These are phyloP conservation scores for Solanum bulbocastanum DNA, from an alignment of 257 asterid genomes.

Conservation along the genomic window DNA sequence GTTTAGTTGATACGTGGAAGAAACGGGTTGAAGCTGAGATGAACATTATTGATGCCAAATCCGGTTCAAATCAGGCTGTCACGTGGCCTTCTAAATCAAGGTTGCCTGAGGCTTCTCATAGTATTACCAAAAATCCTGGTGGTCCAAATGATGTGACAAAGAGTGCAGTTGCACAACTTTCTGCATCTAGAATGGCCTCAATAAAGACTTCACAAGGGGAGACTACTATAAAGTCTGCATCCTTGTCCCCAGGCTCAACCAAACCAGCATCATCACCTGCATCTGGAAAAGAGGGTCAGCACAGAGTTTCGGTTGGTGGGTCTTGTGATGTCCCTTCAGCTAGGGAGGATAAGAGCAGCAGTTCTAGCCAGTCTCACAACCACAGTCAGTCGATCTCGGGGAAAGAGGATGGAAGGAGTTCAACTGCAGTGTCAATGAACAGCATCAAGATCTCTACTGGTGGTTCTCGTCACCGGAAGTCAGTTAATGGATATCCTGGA, in stretches of 20 bases:
- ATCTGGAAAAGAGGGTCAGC: conserved; percentile 51
- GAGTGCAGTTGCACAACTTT: conserved; percentile 44
- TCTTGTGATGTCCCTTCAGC: conserved; percentile 35
- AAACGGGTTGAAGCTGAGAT: conserved; percentile 94
- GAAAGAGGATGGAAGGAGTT: conserved; percentile 57
- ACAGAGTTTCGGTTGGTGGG: conserved; percentile 26
- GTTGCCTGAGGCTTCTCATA: conserved; percentile 53
- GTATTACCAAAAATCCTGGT: conserved; percentile 35
- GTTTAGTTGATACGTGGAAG: conserved; percentile 92
- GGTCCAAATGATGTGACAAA: conserved; percentile 52
- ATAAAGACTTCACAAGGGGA: conserved; percentile 57
- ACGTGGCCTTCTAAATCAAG: conserved; percentile 69
- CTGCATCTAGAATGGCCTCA: conserved; percentile 42
- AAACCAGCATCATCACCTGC: conserved; percentile 42
- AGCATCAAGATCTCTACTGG: conserved; percentile 40
- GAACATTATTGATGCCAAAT: conserved; percentile 52
- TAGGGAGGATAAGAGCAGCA: conserved; percentile 72
- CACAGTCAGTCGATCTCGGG: conserved; percentile 39
- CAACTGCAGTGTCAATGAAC: conserved; percentile 32
- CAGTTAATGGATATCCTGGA: conserved; percentile 28
- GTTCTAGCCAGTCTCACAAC: conserved; percentile 70
- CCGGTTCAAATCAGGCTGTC: conserved; percentile 41
- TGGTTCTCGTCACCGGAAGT: conserved; percentile 42
- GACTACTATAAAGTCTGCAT: conserved; percentile 38
- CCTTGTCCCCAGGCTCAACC: conserved; percentile 52